Percentiles rank a stretch among this genome's conserved stretches.
phyloP scores from a whole-genome alignment of 495 filamentous ascomycete genomes.

The Trichoderma orchidacearum region DNA sequence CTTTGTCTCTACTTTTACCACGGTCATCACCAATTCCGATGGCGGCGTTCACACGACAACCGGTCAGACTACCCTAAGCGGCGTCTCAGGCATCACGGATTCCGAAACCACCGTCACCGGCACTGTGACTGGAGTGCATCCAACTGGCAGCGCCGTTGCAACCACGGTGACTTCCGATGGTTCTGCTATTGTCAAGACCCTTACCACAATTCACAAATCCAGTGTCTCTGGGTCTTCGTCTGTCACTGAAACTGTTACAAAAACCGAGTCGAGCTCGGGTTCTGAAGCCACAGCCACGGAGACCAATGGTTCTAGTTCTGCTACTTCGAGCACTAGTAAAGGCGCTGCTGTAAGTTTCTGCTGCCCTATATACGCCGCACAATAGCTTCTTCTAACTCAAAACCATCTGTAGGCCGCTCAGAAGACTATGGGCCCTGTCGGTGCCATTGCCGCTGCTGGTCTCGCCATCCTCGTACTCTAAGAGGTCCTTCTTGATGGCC shows the following conservation, averaged over 20 bases:
- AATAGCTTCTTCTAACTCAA: background rate
- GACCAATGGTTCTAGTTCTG: background rate
- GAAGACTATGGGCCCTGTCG: constrained; percentile 15
- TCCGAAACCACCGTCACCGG: constrained; percentile 12
- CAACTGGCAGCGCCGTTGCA: background rate
- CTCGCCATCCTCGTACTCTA: constrained; percentile 18
- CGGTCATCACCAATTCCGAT: constrained; percentile 8
- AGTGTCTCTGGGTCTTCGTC: background rate
- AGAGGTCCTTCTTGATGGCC: background rate
- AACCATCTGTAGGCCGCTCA: constrained; percentile 11
- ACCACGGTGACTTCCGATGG: background rate
- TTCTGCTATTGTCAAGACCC: background rate
- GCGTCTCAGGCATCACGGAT: constrained; percentile 13
- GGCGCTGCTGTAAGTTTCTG: background rate
- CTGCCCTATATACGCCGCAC: background rate
- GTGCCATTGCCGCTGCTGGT: constrained; percentile 21
- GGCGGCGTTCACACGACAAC: constrained; percentile 9
- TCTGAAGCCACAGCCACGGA: background rate
- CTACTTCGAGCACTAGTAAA: background rate
- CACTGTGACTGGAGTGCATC: constrained; percentile 11
- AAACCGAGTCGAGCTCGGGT: background rate
- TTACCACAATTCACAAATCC: background rate
- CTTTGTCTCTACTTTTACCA: constrained; percentile 6
- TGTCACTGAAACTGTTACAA: background rate
- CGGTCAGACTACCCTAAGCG: constrained; percentile 10